Evolutionary conservation across 2,329 filamentous ascomycete species (phyloP), one percentile per base, ranked within the genome.

Genomic region (Penicillium sp.): DNA sequence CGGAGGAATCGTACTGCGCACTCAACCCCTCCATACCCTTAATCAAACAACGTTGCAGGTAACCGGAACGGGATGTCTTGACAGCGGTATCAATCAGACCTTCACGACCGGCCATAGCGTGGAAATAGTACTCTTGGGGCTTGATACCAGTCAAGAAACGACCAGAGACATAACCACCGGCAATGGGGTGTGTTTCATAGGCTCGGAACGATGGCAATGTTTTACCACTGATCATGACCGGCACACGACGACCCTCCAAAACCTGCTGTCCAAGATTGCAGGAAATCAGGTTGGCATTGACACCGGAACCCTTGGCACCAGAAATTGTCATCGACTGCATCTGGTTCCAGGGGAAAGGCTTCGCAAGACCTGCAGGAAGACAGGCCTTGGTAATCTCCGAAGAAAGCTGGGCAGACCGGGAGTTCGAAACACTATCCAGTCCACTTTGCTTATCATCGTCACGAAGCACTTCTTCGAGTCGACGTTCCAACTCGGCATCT

Each of bases 311-410:
- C 79, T 99, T 99, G 51, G 95, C 95, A 74, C 95, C 95, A 55
- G 95, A 97, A 14, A 89, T 90, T 22, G 95, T 99, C 95, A 99
- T 99, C 63, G 90, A 87, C 81, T 99, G 95, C 93, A 99, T 99
- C 77, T 98, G 93, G 71, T 99, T 99, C 71, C 89, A 89, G 1
- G 95, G 95, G 76, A 99, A 99, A 8, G 90, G 86, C 77, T 98
- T 99, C 68, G 90, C 87, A 27, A 99, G 84, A 43, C 90, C 91
- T 21, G 80, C 77, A 0, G 95, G 95, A 64, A 99, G 82, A 75
- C 92, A 96, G 2, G 85, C 84, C 47, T 82, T 82, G 10, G 93
- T 96, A 45, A 98, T 88, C 1, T 81, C 84, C 16, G 90, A 87
- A 4, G 93, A 97, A 26, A 99, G 84, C 3, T 83, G 76, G 13